These are phyloP conservation scores for Eimeria tenella DNA, from an alignment of 169 alveolate genomes.

Conservation along the genomic window DNA sequence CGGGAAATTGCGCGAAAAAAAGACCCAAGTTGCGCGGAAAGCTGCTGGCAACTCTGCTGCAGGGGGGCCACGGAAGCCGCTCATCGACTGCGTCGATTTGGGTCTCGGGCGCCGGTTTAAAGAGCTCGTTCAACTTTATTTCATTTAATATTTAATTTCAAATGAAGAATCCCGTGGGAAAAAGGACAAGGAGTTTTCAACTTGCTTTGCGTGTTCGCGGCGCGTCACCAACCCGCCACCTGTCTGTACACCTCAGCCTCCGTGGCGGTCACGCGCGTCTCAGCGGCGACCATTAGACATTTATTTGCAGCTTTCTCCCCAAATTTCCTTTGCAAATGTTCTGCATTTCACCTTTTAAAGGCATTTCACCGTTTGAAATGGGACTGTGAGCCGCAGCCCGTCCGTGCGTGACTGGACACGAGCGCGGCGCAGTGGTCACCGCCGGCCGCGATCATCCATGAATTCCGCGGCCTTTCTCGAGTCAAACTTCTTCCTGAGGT, in stretches of 20 bases:
- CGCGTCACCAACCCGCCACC: neutral
- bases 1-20: no score
- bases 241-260: neutral
- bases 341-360: neutral
- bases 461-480: no score
- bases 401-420: neutral
- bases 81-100: neutral
- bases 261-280: neutral
- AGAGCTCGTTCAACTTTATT: no score
- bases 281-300: neutral
- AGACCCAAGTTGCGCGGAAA: neutral
- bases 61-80: slow-evolving; percentile 17
- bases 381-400: neutral
- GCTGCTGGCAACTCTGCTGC: neutral
- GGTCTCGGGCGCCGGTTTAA: no score
- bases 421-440: no score
- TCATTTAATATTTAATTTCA: neutral
- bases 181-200: neutral
- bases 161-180: neutral
- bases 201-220: neutral
- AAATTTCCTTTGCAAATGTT: neutral
- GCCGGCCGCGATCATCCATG: no score
- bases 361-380: slow-evolving; percentile 18
- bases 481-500: no score
- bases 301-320: neutral